Conservation (phyloP, 148 eudicot species). For the Talinum fruticosum region DNA sequence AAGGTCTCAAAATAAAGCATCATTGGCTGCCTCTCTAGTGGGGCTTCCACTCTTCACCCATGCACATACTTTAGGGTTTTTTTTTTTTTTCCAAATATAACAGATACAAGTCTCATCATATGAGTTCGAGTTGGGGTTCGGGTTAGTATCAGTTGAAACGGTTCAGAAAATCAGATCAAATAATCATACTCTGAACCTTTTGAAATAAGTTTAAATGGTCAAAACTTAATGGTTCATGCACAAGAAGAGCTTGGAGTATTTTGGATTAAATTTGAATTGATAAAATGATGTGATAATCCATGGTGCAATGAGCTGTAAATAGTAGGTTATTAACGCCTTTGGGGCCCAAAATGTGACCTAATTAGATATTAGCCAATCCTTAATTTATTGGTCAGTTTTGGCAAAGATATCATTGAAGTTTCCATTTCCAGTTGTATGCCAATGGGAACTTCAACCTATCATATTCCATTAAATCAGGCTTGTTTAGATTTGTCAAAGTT, state of each 20-base stretch:
- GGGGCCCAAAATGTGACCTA: background rate
- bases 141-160: too few species aligned
- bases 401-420: background rate
- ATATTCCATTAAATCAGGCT: background rate
- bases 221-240: too few species aligned
- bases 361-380: slow-evolving; percentile 2
- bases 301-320: slow-evolving; percentile 7
- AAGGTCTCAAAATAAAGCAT: background rate
- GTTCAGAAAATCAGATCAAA: too few species aligned
- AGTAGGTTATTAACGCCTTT: slow-evolving; percentile 1
- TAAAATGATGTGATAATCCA: too few species aligned
- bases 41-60: slow-evolving; percentile 8
- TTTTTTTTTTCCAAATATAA: background rate
- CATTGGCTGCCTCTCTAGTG: slow-evolving; percentile 11
- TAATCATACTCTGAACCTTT: too few species aligned
- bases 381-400: background rate
- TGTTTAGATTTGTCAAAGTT: background rate
- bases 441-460: background rate
- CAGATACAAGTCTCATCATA: too few species aligned
- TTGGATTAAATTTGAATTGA: too few species aligned
- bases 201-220: too few species aligned
- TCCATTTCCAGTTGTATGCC: slow-evolving; percentile 11
- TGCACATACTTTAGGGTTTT: background rate
- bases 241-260: too few species aligned
- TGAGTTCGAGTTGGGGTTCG: too few species aligned